These are phyloP conservation scores for Porphyrellus cyaneotinctus DNA, from an alignment of 768 basidiomycete species.

Conservation along the genomic window DNA sequence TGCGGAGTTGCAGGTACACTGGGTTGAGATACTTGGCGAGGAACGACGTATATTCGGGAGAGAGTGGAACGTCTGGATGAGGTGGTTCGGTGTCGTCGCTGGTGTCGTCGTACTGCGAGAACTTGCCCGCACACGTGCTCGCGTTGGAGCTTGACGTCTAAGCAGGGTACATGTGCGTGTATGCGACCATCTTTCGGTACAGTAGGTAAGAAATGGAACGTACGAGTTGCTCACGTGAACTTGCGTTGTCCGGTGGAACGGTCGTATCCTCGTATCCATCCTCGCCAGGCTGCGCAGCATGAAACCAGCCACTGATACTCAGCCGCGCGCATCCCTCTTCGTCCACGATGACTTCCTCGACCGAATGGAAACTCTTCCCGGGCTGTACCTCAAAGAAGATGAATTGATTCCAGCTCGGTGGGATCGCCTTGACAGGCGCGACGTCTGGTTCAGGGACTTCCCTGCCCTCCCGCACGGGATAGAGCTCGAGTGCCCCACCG, in stretches of 20 bases:
- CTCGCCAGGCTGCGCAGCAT: conserved; percentile 86
- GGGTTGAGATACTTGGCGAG: conserved; percentile 85
- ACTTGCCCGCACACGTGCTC: conserved; percentile 30
- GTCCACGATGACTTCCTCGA: conserved; percentile 89
- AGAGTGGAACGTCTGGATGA: conserved; percentile 50
- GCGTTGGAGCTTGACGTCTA: conserved; percentile 61
- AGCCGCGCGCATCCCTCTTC: conserved; percentile 70
- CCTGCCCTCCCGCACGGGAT: conserved; percentile 60
- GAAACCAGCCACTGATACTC: conserved; percentile 97
- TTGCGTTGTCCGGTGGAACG: conserved; percentile 65
- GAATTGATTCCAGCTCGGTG: conserved; percentile 87
- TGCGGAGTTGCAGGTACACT: conserved; percentile 80
- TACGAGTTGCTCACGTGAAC: conserved; percentile 92
- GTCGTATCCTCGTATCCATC: conserved; percentile 64
- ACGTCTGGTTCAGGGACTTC: conserved; percentile 65
- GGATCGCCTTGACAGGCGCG: conserved; percentile 61
- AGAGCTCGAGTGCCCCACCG: conserved; percentile 94
- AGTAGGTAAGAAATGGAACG: conserved; percentile 32
- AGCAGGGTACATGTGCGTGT: conserved; percentile 12
- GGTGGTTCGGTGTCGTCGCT: conserved; percentile 38
- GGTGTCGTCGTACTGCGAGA: conserved; percentile 49
- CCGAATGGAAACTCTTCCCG: conserved; percentile 91
- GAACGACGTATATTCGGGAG: conserved; percentile 60
- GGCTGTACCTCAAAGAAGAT: conserved; percentile 92
- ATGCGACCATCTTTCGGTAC: neutral